These are phyloP conservation scores for Inosperma sp. DNA, from an alignment of 768 basidiomycete genomes.

Conservation along the genomic window DNA sequence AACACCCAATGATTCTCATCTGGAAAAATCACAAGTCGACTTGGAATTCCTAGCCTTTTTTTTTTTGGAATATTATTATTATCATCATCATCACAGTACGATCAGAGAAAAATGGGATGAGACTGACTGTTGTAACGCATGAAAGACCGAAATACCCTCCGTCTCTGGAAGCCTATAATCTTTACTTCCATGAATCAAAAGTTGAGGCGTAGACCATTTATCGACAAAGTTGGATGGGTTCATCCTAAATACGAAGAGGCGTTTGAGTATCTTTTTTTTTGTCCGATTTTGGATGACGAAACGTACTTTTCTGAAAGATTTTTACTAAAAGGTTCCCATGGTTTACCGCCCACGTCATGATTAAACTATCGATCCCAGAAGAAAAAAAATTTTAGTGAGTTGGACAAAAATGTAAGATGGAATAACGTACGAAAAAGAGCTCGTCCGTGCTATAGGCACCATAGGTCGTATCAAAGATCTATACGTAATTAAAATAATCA, in stretches of 20 bases:
- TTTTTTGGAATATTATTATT: too few species aligned
- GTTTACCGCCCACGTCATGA: constrained; percentile 80
- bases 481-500: neutral
- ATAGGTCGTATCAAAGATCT: constrained; percentile 66
- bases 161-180: constrained; percentile 86
- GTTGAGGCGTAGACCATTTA: constrained; percentile 83
- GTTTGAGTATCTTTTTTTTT: too few species aligned
- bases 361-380: constrained; percentile 56
- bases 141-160: constrained; percentile 80
- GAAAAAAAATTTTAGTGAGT: too few species aligned
- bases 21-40: constrained; percentile 78
- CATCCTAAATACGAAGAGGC: too few species aligned
- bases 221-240: constrained; percentile 78
- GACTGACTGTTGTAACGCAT: constrained; percentile 77
- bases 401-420: neutral
- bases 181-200: constrained; percentile 83
- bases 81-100: neutral
- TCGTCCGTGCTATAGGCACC: constrained; percentile 91
- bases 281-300: too few species aligned
- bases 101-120: neutral
- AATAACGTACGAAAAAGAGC: constrained; percentile 71
- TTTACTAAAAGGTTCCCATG: constrained; percentile 63
- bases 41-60: constrained; percentile 70
- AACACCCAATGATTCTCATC: constrained; percentile 93
- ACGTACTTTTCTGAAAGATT: constrained; percentile 53